These are phyloP conservation scores for Lepidium africanum DNA, from an alignment of 345 rosid genomes.

Conservation along the genomic window DNA sequence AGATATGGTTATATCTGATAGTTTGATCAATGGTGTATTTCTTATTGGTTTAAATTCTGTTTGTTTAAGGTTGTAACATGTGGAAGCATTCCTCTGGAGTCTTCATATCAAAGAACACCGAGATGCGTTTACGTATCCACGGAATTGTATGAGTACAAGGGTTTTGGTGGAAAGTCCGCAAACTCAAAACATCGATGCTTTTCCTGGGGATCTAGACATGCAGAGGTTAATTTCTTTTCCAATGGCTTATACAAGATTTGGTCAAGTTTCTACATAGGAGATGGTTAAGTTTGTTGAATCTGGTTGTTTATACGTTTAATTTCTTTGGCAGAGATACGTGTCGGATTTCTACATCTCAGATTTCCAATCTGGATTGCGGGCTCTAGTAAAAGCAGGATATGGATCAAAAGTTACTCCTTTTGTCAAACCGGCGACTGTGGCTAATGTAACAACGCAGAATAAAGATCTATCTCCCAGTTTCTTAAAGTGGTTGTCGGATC, in stretches of 20 bases:
- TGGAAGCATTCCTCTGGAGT: conserved; percentile 84
- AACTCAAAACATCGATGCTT: conserved; percentile 67
- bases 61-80: conserved; percentile 83
- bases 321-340: conserved; percentile 57
- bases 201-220: conserved; percentile 85
- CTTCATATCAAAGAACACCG: conserved; percentile 73
- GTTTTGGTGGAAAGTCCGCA: conserved; percentile 72
- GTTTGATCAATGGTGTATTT: neutral
- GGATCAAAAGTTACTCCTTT: conserved; percentile 90
- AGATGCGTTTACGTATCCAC: conserved; percentile 87
- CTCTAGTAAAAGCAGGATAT: conserved; percentile 83
- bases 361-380: conserved; percentile 86
- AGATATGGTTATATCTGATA: neutral
- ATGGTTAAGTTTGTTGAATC: neutral
- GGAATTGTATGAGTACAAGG: conserved; percentile 75
- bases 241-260: no score
- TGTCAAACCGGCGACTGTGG: conserved; percentile 67
- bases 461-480: conserved; percentile 67
- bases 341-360: conserved; percentile 93
- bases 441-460: conserved; percentile 52
- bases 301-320: neutral
- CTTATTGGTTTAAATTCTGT: conserved; percentile 19
- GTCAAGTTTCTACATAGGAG: neutral
- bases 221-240: conserved; percentile 37
- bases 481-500: conserved; percentile 71